Evolutionary conservation across 306 rosid genomes (phyloP), one percentile per base, ranked within the genome.

Genomic region (Vigna nakashimae): DNA sequence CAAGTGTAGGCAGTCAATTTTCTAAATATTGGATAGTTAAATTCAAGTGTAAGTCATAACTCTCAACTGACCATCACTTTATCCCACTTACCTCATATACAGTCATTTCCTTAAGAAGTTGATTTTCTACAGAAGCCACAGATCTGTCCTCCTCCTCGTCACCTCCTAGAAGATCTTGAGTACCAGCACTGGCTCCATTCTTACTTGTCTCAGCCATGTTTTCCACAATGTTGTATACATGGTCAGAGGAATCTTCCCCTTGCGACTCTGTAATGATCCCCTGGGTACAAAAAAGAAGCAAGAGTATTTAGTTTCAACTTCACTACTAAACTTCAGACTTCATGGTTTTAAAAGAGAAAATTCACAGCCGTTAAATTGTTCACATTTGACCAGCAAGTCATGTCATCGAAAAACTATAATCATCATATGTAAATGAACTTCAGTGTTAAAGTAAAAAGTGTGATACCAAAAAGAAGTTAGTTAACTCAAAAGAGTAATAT

Each of bases 91-190:
- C 98, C 97, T 90, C 97, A 58, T 90, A 92, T n/a, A 94, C 91
- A 38, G 93, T 89, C 93, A 89, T 92, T 86, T 92, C 98, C 89
- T 89, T 92, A 40, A 82, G 89, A 36, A 91, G 85, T 82, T 95
- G 97, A 84, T 87, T 87, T 90, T 95, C 98, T 70, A 88, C 92
- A 11, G 97, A 90, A 63, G 97, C 90, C 70, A 92, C 87, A 7
- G 97, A 88, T 68, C 84, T 85, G 69, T 89, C 98, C 79, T 91
- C 97, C 79, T 95, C 98, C 53, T 95, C 99, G 34, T 92, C 99
- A 11, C 89, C 98, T 57, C 84, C 91, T 76, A 85, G 74, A 76
- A 91, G 92, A 52, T 95, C 98, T 79, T 87, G 91, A 20, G 85
- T 69, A 5, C 38, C 38, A 81, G 90, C 92, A 40, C 70, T 80